phyloP scores from a whole-genome alignment of 108 stramenopile species.

The Cyclotella baltica region DNA sequence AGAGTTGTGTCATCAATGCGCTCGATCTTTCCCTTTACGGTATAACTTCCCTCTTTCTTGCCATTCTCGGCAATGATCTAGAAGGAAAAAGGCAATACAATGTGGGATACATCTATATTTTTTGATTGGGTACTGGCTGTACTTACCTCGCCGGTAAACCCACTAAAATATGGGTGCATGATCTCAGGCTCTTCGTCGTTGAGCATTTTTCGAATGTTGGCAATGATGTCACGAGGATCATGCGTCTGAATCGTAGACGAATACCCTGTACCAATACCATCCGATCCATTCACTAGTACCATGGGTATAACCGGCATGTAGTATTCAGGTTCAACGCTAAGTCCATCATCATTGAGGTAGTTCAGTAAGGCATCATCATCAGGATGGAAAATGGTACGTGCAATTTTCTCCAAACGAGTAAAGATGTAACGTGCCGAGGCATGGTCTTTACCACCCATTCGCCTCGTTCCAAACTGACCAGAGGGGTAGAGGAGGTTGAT shows the following conservation, averaged over 20 bases:
- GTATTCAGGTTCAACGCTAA: conserved; percentile 95
- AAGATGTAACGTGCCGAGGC: conserved; percentile 99
- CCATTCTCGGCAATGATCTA: conserved; percentile 57
- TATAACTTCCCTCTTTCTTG: conserved; percentile 64
- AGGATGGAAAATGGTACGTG: conserved; percentile 96
- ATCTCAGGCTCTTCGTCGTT: conserved; percentile 64
- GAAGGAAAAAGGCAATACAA: neutral
- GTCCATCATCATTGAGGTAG: conserved; percentile 97
- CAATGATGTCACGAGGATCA: conserved; percentile 91
- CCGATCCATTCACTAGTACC: conserved; percentile 87
- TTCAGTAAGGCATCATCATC: conserved; percentile 96
- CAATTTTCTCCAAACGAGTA: conserved; percentile 94
- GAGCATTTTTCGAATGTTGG: conserved; percentile 88
- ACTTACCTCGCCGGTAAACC: conserved; percentile 89
- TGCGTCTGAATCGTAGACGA: conserved; percentile 84
- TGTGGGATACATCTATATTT: neutral
- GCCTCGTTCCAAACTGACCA: conserved; percentile 98
- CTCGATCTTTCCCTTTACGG: conserved; percentile 79
- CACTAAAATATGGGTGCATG: conserved; percentile 85
- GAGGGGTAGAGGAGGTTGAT: conserved; percentile 94
- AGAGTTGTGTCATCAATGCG: conserved; percentile 85
- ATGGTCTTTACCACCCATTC: conserved; percentile 96
- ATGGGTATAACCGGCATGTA: conserved; percentile 96
- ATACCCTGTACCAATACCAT: conserved; percentile 99
- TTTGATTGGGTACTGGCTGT: conserved; percentile 4